Evolutionary conservation across 2,329 filamentous ascomycete species (phyloP), one percentile per base, ranked within the genome.

Genomic region (Venturia nashicola): DNA sequence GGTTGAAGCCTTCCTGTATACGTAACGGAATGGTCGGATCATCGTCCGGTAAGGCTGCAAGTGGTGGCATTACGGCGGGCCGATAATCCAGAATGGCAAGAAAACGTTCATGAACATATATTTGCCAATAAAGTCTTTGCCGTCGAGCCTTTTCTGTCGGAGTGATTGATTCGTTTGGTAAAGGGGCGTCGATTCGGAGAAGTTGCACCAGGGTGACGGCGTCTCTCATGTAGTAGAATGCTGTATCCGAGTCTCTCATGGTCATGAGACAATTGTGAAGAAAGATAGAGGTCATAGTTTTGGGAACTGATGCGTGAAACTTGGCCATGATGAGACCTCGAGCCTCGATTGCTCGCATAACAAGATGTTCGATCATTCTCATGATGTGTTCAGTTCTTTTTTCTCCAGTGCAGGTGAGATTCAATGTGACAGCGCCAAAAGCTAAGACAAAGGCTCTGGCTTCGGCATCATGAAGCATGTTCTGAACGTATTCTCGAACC

Each of bases 21-120:
- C 72, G 70, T 5, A 71, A 64, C 5, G 73, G 72, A n/a, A 78
- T 71, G 3, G 70, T 72, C 11, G 72, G 69, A 65, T 79, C 78
- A 62, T 74, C 71, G 57, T 77, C 75, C 0, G 77, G 77, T 6
- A 76, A 69, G 2, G 68, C 69, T 14, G 71, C 70, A 20, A 78
- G 71, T 14, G 76, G 74, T 6, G 71, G 72, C n/a, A 79, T 68
- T 11, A 75, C 74, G 5, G 75, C 72, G n/a, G 71, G 73, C 5
- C 77, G 77, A 54, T 80, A 80, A 46, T 81, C 77, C 4, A 80
- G 72, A 34, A 83, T 78, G 42, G 79, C 78, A n/a, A 81, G 68
- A 68, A 83, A 84, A 18, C 82, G 77, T 68, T 84, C 82, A 65
- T 83, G 81, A 40, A 84, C 80, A 67, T 80, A 83, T 14, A 77